These are phyloP conservation scores for Trametes hirsuta DNA, from an alignment of 1,284 basidiomycete species.

Conservation along the genomic window DNA sequence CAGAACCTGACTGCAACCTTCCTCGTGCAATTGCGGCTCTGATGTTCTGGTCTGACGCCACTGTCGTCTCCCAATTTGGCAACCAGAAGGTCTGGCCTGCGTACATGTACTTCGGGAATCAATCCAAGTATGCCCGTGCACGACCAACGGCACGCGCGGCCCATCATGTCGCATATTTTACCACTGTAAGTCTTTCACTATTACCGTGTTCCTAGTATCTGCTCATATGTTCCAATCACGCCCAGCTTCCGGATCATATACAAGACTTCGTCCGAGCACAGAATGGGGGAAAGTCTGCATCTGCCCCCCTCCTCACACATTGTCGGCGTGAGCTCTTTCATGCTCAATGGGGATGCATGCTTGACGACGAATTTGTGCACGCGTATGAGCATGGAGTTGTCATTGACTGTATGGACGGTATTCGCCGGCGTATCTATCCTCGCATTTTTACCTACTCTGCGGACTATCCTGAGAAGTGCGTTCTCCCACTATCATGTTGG, in stretches of 20 bases:
- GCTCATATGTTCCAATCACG: neutral
- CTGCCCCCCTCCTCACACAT: conserved; percentile 22
- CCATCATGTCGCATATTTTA: conserved; percentile 37
- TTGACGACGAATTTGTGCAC: conserved; percentile 31
- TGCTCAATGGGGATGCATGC: conserved; percentile 22
- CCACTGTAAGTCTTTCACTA: conserved; percentile 30
- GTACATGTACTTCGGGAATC: conserved; percentile 26
- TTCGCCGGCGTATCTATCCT: conserved; percentile 23
- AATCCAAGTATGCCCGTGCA: conserved; percentile 29
- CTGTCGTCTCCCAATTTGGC: conserved; percentile 25
- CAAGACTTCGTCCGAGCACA: neutral
- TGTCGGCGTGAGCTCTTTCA: conserved; percentile 33
- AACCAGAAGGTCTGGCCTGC: conserved; percentile 13
- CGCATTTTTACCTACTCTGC: conserved; percentile 29
- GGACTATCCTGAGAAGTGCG: conserved; percentile 38
- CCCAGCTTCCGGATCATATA: conserved; percentile 4
- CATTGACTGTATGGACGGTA: conserved; percentile 26
- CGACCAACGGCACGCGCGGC: conserved; percentile 18
- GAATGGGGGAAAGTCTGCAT: neutral
- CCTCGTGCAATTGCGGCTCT: conserved; percentile 14
- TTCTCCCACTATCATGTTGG: neutral
- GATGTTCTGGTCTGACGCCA: conserved; percentile 29
- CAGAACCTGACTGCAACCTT: conserved; percentile 4
- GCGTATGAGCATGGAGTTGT: conserved; percentile 33
- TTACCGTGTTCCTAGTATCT: too few species aligned